Base-by-base conservation (phyloP, 2,329 filamentous ascomycete genomes). In the Parafenestella ontariensis region DNA sequence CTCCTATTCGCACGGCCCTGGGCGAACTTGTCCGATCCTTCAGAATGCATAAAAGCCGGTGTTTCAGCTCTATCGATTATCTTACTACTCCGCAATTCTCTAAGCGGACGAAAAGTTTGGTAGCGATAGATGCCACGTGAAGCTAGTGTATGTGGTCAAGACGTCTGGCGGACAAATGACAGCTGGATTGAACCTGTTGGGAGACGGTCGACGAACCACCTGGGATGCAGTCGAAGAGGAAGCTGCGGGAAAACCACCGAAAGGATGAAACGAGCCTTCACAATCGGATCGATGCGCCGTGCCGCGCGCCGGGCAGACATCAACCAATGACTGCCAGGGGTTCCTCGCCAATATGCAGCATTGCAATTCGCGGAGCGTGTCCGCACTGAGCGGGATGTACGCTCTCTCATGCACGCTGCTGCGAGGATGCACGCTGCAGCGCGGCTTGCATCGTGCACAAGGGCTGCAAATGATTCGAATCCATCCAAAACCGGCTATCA, bases 391-490 rank as follows among this genome's bases (percentile, higher is more conserved):
- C 64, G 66, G 64, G 59, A 59, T 60, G 60, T 54, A 53, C 58
- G 7, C n/a, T 36, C 10, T 63, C 59, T 64, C 64, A 65, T 68
- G 65, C 64, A 67, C 52, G 57, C 59, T 63, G 49, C 53, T 63
- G 59, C 49, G 54, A 59, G 56, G 59, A 71, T 64, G 59, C 67
- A 66, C 62, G 50, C 64, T 64, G 66, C 68, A 66, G 62, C 53
- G 46, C 44, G 55, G 54, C 51, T 56, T 46, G 59, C 59, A 52
- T 49, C 54, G 61, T 72, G 71, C 67, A 72, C 66, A 68, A 64
- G 54, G 58, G 49, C 52, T 52, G 45, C 45, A 34, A 58, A 49
- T 66, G 67, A 72, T 55, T 68, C 67, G 63, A 69, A 58, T 41
- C 48, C 44, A 48, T 37, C 68, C 63, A 54, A 61, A 70, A 60